A percentile compares a stretch with the other conserved stretches of the same genome.
Conservation (phyloP, 306 rosid genomes). For the Inga laurina region DNA sequence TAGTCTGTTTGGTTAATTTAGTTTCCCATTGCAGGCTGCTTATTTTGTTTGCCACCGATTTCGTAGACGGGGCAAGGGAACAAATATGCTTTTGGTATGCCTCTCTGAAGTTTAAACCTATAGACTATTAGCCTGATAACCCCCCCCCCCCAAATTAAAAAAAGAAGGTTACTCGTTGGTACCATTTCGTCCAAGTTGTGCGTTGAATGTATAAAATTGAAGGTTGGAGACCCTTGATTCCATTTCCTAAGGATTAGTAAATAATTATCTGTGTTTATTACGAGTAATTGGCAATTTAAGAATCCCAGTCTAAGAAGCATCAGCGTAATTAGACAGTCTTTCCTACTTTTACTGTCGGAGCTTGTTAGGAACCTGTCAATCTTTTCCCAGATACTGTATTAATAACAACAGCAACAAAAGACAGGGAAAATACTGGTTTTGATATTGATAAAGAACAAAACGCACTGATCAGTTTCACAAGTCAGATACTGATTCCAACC, state of each 20-base stretch:
- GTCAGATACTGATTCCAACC: neutral
- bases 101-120: conserved; percentile 23
- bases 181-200: neutral
- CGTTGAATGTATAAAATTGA: no score
- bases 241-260: conserved; percentile 2
- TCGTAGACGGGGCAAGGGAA: conserved; percentile 75
- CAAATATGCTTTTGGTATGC: conserved; percentile 90
- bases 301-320: conserved; percentile 5
- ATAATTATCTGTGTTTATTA: neutral
- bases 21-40: conserved; percentile 67
- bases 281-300: neutral
- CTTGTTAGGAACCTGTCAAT: neutral
- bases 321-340: neutral
- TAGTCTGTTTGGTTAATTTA: conserved; percentile 26
- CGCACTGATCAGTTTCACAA: neutral
- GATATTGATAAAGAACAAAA: neutral
- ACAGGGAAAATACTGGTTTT: neutral
- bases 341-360: neutral
- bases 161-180: neutral
- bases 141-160: neutral
- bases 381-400: neutral
- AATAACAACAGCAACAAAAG: no score
- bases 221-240: conserved; percentile 18
- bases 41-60: conserved; percentile 73
- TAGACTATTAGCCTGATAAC: neutral